Conservation (phyloP, 805 yeast species). For the Diddensiella santjacobensis region DNA sequence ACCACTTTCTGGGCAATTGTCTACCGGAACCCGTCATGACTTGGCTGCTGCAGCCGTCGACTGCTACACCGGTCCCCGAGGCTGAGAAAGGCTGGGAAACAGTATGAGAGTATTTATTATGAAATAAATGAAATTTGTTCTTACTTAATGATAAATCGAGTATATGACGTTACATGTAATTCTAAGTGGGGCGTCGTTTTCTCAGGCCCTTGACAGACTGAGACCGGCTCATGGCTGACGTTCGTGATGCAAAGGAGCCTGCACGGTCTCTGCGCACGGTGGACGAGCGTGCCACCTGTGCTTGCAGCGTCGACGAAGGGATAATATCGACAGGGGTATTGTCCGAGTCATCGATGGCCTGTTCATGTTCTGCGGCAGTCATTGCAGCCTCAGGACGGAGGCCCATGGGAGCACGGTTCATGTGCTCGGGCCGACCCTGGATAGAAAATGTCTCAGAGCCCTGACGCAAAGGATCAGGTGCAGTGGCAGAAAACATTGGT, state of each 20-base stretch:
- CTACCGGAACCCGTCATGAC: conserved; percentile 35
- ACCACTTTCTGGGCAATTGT: conserved; percentile 26
- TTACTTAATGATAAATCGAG: background rate
- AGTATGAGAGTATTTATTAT: background rate
- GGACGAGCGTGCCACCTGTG: background rate
- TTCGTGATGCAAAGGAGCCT: background rate
- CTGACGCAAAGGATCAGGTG: conserved; percentile 1
- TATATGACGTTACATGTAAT: background rate
- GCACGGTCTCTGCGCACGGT: background rate
- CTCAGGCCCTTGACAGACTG: conserved; percentile 4
- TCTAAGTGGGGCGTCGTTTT: conserved; percentile 1
- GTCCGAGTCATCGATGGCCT: conserved; percentile 8
- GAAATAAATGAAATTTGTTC: background rate
- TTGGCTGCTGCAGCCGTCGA: conserved; percentile 34
- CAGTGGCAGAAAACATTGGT: conserved; percentile 24
- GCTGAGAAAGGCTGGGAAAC: conserved; percentile 24
- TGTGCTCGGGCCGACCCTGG: conserved; percentile 3
- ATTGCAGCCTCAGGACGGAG: background rate
- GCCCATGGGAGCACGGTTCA: conserved; percentile 2
- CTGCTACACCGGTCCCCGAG: background rate
- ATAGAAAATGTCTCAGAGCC: background rate
- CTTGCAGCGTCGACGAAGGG: background rate
- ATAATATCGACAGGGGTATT: background rate
- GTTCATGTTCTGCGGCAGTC: background rate
- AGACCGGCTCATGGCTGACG: conserved; percentile 1